A percentile compares a stretch with the other conserved stretches of the same genome.
These are phyloP conservation scores for Voacanga thouarsii DNA, from an alignment of 257 asterid genomes.

Conservation along the genomic window DNA sequence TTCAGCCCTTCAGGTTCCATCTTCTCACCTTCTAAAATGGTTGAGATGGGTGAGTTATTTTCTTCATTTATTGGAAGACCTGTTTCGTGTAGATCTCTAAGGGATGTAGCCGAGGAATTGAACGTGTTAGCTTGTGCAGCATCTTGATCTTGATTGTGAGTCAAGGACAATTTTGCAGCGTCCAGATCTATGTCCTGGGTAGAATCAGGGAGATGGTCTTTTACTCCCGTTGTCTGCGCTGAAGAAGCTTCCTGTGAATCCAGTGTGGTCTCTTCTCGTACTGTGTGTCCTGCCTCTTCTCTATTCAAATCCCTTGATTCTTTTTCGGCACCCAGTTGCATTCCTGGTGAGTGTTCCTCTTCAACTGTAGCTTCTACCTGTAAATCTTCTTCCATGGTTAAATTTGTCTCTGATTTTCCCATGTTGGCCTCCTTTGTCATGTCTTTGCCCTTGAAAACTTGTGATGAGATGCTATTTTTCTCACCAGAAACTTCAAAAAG, in stretches of 20 bases:
- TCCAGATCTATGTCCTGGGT: not conserved
- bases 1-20: not conserved
- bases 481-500: conserved; percentile 16
- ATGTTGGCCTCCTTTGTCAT: conserved; percentile 7
- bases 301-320: conserved; percentile 8
- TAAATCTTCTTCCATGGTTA: conserved; percentile 12
- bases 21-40: not conserved
- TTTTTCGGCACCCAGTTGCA: conserved; percentile 5
- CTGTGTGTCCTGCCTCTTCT: conserved; percentile 5
- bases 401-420: not conserved
- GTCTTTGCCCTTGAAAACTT: not conserved
- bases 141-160: not conserved
- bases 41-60: not conserved
- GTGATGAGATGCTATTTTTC: conserved; percentile 15
- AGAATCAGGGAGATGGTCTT: not conserved
- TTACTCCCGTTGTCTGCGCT: not conserved
- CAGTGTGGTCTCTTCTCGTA: conserved; percentile 12
- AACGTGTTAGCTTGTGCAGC: not conserved
- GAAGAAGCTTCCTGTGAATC: not conserved
- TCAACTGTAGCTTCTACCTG: not conserved
- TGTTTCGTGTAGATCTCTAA: not conserved
- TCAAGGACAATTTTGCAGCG: not conserved
- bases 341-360: not conserved
- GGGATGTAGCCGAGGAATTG: not conserved
- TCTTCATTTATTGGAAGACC: not conserved